phyloP scores from a whole-genome alignment of 2,329 filamentous ascomycete species.

The Ascochyta viciae-villosae region DNA sequence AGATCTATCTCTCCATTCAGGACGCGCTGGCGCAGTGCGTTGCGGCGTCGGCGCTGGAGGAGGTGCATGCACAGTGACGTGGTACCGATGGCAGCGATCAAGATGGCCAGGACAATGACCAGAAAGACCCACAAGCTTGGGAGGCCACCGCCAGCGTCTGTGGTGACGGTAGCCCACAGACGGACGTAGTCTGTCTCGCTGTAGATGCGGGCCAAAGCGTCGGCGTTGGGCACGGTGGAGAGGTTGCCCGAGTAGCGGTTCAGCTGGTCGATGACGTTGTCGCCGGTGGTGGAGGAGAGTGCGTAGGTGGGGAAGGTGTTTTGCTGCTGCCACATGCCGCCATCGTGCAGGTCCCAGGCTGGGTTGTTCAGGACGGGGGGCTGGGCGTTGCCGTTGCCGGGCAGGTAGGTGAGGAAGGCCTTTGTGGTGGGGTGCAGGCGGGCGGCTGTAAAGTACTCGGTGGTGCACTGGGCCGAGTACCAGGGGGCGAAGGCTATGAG shows the following conservation, averaged over 20 bases:
- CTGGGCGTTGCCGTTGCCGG: slow-evolving; percentile 56
- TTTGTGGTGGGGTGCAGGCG: slow-evolving; percentile 64
- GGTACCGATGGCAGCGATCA: slow-evolving; percentile 70
- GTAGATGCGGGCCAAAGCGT: slow-evolving; percentile 49
- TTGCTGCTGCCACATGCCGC: slow-evolving; percentile 72
- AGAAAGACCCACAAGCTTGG: slow-evolving; percentile 84
- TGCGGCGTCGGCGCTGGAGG: slow-evolving; percentile 74
- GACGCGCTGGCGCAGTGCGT: slow-evolving; percentile 72
- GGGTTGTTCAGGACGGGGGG: slow-evolving; percentile 71
- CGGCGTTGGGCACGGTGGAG: slow-evolving; percentile 54
- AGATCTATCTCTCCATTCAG: slow-evolving; percentile 82
- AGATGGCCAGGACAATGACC: slow-evolving; percentile 71
- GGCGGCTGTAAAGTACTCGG: slow-evolving; percentile 70
- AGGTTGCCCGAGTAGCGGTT: slow-evolving; percentile 80
- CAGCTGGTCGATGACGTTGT: slow-evolving; percentile 73
- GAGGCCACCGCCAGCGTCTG: slow-evolving; percentile 63
- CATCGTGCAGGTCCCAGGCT: slow-evolving; percentile 75
- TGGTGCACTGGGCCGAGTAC: slow-evolving; percentile 76
- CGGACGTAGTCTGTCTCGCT: slow-evolving; percentile 55
- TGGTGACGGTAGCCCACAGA: slow-evolving; percentile 59
- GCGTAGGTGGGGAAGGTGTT: slow-evolving; percentile 85
- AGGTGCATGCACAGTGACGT: slow-evolving; percentile 79
- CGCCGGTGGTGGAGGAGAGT: slow-evolving; percentile 71
- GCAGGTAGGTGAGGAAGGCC: slow-evolving; percentile 64
- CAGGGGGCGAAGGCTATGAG: slow-evolving; percentile 87